Conservation (phyloP, 352 stramenopile species). For the Globisporangium solare region DNA sequence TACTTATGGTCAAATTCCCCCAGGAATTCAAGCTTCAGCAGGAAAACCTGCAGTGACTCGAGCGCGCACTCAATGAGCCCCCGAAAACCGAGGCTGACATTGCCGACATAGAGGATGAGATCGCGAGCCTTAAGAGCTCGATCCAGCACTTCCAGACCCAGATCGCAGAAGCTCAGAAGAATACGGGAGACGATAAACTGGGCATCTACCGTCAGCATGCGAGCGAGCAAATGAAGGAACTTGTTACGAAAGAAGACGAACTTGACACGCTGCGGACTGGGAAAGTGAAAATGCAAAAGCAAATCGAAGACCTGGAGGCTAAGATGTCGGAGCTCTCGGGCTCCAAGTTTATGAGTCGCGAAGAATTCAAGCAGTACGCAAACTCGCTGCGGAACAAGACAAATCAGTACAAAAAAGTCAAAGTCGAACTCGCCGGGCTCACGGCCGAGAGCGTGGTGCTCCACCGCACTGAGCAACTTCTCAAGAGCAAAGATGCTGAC, state of each 20-base stretch:
- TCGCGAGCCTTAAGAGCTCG: slow-evolving; percentile 47
- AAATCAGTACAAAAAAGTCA: slow-evolving; percentile 89
- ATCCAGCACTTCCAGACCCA: slow-evolving; percentile 67
- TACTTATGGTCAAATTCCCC: slow-evolving; percentile 68
- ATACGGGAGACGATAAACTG: slow-evolving; percentile 85
- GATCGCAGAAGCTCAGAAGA: slow-evolving; percentile 66
- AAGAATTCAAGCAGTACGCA: slow-evolving; percentile 90
- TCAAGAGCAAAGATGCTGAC: slow-evolving; percentile 83
- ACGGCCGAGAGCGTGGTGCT: slow-evolving; percentile 89
- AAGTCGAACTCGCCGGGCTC: slow-evolving; percentile 82
- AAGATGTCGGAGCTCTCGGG: slow-evolving; percentile 58
- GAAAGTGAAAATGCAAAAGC: slow-evolving; percentile 46
- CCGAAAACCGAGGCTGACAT: slow-evolving; percentile 86
- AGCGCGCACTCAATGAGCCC: slow-evolving; percentile 63
- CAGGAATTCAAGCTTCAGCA: slow-evolving; percentile 71
- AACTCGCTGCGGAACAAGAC: slow-evolving; percentile 89
- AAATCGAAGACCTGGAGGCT: slow-evolving; percentile 70
- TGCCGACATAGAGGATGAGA: slow-evolving; percentile 82
- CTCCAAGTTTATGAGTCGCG: slow-evolving; percentile 78
- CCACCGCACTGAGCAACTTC: slow-evolving; percentile 87
- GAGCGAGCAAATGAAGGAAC: slow-evolving; percentile 84
- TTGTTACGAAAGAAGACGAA: slow-evolving; percentile 87
- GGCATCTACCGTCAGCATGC: slow-evolving; percentile 89
- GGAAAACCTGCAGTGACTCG: slow-evolving; percentile 72
- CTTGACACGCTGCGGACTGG: slow-evolving; percentile 65